A percentile compares a stretch with the other conserved stretches of the same genome.
phyloP scores from a whole-genome alignment of 208 protist species.

The Angomonas deanei region DNA sequence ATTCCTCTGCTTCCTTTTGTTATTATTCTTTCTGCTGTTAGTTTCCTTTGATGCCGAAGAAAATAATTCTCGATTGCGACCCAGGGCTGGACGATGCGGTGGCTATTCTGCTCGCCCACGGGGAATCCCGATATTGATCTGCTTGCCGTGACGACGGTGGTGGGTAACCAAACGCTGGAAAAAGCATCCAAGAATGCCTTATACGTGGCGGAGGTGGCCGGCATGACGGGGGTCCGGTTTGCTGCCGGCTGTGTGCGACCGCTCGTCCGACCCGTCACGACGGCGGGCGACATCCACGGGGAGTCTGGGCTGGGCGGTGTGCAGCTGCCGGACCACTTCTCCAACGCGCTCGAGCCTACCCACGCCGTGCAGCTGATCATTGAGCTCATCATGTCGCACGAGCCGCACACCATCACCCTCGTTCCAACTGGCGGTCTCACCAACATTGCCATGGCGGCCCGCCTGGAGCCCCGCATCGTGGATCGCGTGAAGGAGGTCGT shows the following conservation, averaged over 20 bases:
- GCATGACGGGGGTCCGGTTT: slow-evolving; percentile 31
- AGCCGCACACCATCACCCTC: slow-evolving; percentile 46
- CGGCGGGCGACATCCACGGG: slow-evolving; percentile 66
- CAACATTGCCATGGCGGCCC: slow-evolving; percentile 75
- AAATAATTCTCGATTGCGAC: slow-evolving; percentile 83
- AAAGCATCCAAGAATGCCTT: slow-evolving; percentile 70
- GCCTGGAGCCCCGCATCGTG: slow-evolving; percentile 63
- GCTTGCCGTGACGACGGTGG: slow-evolving; percentile 72
- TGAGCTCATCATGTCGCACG: slow-evolving; percentile 45
- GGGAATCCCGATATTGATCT: slow-evolving; percentile 61
- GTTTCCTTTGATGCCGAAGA: slow-evolving; percentile 28
- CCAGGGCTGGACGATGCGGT: slow-evolving; percentile 82
- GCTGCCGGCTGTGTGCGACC: slow-evolving; percentile 39
- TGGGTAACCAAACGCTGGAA: slow-evolving; percentile 79
- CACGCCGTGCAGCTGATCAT: slow-evolving; percentile 56
- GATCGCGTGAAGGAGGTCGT: slow-evolving; percentile 65
- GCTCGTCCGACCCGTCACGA: slow-evolving; percentile 29
- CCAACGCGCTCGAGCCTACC: slow-evolving; percentile 25
- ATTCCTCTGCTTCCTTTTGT: neutral
- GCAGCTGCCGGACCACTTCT: slow-evolving; percentile 13
- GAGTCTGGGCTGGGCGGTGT: slow-evolving; percentile 57
- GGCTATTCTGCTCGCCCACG: slow-evolving; percentile 63
- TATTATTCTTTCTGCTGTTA: neutral
- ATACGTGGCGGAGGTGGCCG: slow-evolving; percentile 30
- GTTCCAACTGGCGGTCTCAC: slow-evolving; percentile 69